Evolutionary conservation across 208 protist genomes (phyloP).

Genomic region (Acanthamoeba healyi): DNA sequence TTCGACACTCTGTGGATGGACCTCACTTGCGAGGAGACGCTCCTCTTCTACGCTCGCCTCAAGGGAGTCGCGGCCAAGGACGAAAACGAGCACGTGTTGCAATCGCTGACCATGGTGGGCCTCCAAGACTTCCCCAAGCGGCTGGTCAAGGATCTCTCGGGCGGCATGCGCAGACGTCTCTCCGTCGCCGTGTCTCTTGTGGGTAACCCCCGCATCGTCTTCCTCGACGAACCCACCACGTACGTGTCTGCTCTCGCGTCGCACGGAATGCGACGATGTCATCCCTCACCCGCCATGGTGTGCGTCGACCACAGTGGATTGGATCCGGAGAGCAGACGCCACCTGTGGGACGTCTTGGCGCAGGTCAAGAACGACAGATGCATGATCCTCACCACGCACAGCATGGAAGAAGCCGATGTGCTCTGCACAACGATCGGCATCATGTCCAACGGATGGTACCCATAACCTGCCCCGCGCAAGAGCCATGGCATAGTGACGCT

Average conservation of each 20-base stretch:
- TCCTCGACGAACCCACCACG: conserved; percentile 90
- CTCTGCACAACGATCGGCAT: conserved; percentile 88
- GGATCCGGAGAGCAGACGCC: conserved; percentile 77
- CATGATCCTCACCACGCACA: conserved; percentile 89
- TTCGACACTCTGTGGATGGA: conserved; percentile 84
- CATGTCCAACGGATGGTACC: conserved; percentile 85
- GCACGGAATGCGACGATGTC: not conserved
- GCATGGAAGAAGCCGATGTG: conserved; percentile 90
- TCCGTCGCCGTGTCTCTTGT: conserved; percentile 88
- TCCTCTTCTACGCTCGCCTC: conserved; percentile 84
- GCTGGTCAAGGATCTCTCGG: conserved; percentile 76
- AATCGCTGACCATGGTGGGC: conserved; percentile 50
- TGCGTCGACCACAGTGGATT: conserved; percentile 74
- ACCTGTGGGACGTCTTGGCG: conserved; percentile 78
- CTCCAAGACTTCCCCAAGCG: conserved; percentile 57
- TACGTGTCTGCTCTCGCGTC: not conserved
- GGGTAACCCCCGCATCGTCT: conserved; percentile 85
- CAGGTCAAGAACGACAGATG: conserved; percentile 48
- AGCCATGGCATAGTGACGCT: not conserved
- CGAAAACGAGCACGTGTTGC: conserved; percentile 21
- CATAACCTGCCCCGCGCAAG: not conserved
- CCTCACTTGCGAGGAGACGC: conserved; percentile 77
- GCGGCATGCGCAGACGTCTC: conserved; percentile 89
- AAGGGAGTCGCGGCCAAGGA: conserved; percentile 75
- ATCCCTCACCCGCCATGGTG: not conserved